Conservation (phyloP, 169 alveolate species). For the Ichthyophthirius multifiliis region DNA sequence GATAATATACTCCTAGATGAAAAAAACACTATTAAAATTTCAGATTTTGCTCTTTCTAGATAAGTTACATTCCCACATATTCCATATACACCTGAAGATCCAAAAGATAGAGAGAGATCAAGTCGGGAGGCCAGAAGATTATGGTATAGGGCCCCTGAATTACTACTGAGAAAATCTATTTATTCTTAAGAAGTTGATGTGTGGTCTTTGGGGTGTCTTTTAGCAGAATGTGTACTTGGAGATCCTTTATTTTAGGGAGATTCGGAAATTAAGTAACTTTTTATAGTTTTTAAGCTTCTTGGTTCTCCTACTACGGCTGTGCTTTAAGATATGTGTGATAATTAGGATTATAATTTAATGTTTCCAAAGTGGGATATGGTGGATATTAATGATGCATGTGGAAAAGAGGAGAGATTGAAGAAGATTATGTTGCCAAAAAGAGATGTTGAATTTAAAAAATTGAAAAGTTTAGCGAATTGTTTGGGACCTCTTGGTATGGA, state of each 20-base stretch:
- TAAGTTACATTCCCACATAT: conserved; percentile 45
- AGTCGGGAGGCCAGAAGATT: conserved; percentile 77
- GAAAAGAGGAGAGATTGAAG: too few relatives aligned
- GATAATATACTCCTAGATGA: conserved; percentile 67
- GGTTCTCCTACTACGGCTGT: conserved; percentile 63
- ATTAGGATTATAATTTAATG: background rate
- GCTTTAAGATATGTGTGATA: background rate
- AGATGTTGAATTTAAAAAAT: conserved; percentile 14
- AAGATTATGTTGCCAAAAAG: conserved; percentile 39
- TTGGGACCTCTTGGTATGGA: conserved; percentile 63
- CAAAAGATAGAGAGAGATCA: conserved; percentile 83
- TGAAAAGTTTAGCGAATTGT: conserved; percentile 34
- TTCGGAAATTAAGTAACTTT: conserved; percentile 61
- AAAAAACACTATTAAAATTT: conserved; percentile 66
- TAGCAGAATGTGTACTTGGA: conserved; percentile 70
- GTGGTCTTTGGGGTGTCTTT: conserved; percentile 83
- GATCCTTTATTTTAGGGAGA: conserved; percentile 72
- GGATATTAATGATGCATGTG: too few relatives aligned
- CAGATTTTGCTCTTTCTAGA: conserved; percentile 76
- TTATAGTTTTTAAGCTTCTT: conserved; percentile 51
- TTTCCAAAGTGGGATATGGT: conserved; percentile 34
- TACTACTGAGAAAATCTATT: conserved; percentile 68
- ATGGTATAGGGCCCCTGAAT: conserved; percentile 90
- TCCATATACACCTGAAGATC: conserved; percentile 86
- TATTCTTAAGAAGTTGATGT: conserved; percentile 77